Conservation (phyloP, 164 flowering plant species). For the Cinnamomum chago region DNA sequence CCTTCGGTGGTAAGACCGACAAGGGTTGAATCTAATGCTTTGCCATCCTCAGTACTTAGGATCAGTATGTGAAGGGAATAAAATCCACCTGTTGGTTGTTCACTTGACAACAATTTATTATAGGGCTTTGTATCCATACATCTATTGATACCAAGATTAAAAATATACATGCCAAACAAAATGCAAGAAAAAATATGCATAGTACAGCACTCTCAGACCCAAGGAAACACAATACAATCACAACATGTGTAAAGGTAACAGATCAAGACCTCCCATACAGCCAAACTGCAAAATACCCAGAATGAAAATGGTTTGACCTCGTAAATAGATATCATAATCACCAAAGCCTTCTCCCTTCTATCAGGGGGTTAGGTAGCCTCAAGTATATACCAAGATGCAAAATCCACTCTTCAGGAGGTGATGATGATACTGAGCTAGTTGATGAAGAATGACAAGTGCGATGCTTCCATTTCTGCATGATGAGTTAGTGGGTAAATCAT, state of each 20-base stretch:
- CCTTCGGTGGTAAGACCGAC: too few species aligned
- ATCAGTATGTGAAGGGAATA: too few species aligned
- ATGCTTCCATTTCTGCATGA: neutral
- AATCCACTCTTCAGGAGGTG: neutral
- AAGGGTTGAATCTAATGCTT: too few species aligned
- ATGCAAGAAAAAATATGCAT: neutral
- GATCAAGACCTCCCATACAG: neutral
- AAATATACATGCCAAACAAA: neutral
- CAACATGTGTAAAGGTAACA: neutral
- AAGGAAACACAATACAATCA: neutral
- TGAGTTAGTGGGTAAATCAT: slow-evolving; percentile 6
- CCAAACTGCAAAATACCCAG: neutral
- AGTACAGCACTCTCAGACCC: neutral
- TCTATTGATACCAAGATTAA: neutral
- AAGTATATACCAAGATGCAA: neutral
- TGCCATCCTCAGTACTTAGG: too few species aligned
- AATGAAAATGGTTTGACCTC: neutral
- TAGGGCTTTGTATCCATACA: neutral
- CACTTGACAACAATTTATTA: too few species aligned
- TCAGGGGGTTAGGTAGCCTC: too few species aligned
- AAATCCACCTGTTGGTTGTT: too few species aligned
- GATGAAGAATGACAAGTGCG: neutral
- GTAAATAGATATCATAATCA: neutral
- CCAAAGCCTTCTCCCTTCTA: too few species aligned
- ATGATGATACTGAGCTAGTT: neutral